phyloP scores from a whole-genome alignment of 1,139 yeast species.

The Candida anutae region DNA sequence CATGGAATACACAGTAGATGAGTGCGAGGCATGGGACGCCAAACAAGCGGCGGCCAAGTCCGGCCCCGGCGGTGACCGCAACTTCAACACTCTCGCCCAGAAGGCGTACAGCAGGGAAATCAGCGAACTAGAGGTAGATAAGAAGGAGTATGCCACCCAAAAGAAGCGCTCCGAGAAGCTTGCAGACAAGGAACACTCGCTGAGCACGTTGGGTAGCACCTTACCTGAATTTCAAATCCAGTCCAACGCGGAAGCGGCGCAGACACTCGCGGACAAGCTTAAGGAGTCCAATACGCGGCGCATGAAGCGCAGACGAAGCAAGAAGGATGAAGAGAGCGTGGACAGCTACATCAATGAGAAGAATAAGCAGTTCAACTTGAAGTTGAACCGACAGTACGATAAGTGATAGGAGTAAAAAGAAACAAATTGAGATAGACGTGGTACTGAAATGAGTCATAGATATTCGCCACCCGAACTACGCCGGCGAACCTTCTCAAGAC shows the following conservation, averaged over 20 bases:
- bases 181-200: conserved; percentile 11
- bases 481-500: too few relatives aligned
- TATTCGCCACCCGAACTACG: too few relatives aligned
- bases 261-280: conserved; percentile 30
- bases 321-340: conserved; percentile 24
- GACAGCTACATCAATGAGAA: conserved; percentile 57
- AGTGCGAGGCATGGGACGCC: conserved; percentile 59
- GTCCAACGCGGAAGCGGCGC: conserved; percentile 31
- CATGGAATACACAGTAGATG: conserved; percentile 60
- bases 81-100: conserved; percentile 47
- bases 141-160: conserved; percentile 36
- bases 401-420: conserved; percentile 21
- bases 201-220: too few relatives aligned
- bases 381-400: conserved; percentile 49
- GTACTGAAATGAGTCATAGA: too few relatives aligned
- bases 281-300: conserved; percentile 27
- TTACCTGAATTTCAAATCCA: conserved; percentile 14
- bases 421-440: conserved; percentile 29
- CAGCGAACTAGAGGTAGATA: conserved; percentile 29
- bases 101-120: conserved; percentile 45
- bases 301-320: conserved; percentile 22
- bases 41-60: conserved; percentile 17
- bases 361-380: conserved; percentile 72
- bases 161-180: too few relatives aligned
- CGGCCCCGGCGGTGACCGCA: conserved; percentile 20